phyloP scores from a whole-genome alignment of 306 rosid species.

The Cucumis hystrix region DNA sequence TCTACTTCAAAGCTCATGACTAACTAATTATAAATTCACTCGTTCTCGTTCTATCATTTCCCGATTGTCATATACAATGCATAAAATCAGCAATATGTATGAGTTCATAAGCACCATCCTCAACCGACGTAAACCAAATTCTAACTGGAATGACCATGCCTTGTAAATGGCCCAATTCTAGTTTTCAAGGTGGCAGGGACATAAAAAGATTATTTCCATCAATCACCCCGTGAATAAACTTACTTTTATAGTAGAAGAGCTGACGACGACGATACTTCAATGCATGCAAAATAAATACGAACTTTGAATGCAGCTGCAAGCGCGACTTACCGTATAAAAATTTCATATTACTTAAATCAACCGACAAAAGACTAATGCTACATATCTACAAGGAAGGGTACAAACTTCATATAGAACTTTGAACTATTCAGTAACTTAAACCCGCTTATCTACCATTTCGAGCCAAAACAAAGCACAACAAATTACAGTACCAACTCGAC shows the following conservation, averaged over 20 bases:
- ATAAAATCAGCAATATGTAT: not conserved
- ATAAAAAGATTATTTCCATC: not conserved
- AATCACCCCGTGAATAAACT: not conserved
- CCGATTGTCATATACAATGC: not conserved
- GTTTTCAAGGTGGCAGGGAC: not conserved
- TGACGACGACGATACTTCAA: not conserved
- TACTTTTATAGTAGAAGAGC: not conserved
- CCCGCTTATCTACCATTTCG: conserved; percentile 21
- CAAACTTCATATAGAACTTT: conserved; percentile 11
- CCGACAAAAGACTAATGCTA: not conserved
- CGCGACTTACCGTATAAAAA: not conserved
- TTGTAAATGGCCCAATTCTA: not conserved
- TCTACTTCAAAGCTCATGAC: not conserved
- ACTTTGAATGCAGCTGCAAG: not conserved
- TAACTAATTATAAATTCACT: not conserved
- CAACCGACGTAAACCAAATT: not conserved
- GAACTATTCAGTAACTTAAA: conserved; percentile 14
- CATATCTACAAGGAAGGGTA: not conserved
- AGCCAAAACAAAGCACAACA: conserved; percentile 15
- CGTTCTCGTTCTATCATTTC: not conserved
- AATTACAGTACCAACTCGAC: conserved; percentile 12
- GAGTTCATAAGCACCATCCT: not conserved
- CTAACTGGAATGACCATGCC: not conserved
- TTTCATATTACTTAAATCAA: not conserved
- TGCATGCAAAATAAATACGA: not conserved